Evolutionary conservation across 1,284 basidiomycete species (phyloP), one percentile per base, ranked within the genome.

Genomic region (Caloboletus firmus): DNA sequence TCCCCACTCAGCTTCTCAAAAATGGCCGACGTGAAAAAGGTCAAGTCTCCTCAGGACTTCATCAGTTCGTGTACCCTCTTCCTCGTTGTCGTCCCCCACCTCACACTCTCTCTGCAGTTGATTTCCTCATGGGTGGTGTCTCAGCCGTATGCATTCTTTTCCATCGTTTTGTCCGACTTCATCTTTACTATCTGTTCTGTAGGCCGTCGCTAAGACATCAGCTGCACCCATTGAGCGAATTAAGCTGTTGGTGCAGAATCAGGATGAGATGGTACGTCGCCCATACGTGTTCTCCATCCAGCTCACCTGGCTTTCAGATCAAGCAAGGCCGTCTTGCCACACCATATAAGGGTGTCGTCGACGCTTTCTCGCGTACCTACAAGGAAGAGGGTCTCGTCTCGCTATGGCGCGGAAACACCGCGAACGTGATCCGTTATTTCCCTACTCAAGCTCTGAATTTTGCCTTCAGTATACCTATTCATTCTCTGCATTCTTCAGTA

Each of bases 191-290:
- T 35, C 45, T 51, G 49, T 57, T 46, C 32, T 67, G 0, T 58
- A 92, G 89, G 95, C 95, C 65, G 93, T 98, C 75, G 90, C 95
- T 56, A 98, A 98, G 85, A 98, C 95, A 61, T 91, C 90, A 65
- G 95, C 95, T 68, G 95, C 95, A 60, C 95, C 96, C 79, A 98
- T 98, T 72, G 95, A 98, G 86, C 94, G 95, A 75, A 95, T 98
- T 79, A 98, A 94, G 87, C 87, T 98, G 71, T 81, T 98, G 73
- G 91, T 98, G 65, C 95, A 98, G 79, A 98, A 98, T 81, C 95
- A 98, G 81, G 90, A 92, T 83, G 90, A 92, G 79, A 93, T 93
- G 90, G 89, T 87, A 30, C 18, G 77, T 67, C 30, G 45, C 39
- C 10, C 8, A 12, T 31, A 46, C 36, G 24, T 41, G 13, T 44